Evolutionary conservation across 2,329 filamentous ascomycete genomes (phyloP).

Genomic region (Trichoderma afroharzianum): DNA sequence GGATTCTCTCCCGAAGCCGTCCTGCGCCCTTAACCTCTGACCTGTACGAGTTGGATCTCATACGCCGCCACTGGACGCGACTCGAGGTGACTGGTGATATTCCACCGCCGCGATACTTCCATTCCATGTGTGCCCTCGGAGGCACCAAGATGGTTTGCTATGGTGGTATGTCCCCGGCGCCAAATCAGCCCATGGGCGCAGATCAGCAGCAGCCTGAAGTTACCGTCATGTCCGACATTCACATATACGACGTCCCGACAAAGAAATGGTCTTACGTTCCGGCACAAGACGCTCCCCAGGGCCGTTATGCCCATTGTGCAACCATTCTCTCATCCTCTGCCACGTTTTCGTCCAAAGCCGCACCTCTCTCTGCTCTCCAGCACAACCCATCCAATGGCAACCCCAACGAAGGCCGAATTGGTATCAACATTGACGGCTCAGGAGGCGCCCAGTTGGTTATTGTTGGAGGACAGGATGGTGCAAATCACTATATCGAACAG

Average conservation of each 20-base stretch:
- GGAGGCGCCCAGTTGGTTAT: conserved; percentile 97
- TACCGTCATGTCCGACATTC: conserved; percentile 95
- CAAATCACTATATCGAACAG: conserved; percentile 99
- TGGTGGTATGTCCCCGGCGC: conserved; percentile 89
- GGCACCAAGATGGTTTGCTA: conserved; percentile 98
- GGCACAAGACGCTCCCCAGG: conserved; percentile 79
- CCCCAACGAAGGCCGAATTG: conserved; percentile 82
- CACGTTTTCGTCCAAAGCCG: conserved; percentile 77
- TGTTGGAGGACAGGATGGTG: conserved; percentile 91
- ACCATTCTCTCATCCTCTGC: conserved; percentile 87
- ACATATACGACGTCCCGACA: conserved; percentile 85
- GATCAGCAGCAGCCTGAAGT: conserved; percentile 72
- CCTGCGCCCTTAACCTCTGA: conserved; percentile 81
- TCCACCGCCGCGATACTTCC: conserved; percentile 90
- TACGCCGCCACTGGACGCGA: conserved; percentile 89
- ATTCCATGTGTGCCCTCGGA: conserved; percentile 89
- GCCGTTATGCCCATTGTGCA: conserved; percentile 94
- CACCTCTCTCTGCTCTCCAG: conserved; percentile 80
- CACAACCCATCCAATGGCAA: conserved; percentile 82
- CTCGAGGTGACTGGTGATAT: conserved; percentile 79
- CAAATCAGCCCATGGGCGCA: conserved; percentile 44
- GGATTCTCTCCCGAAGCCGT: conserved; percentile 77
- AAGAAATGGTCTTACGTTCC: conserved; percentile 82
- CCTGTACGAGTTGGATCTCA: conserved; percentile 88
- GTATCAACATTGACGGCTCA: conserved; percentile 82